Conservation (phyloP, 2,329 filamentous ascomycete species). For the Biscogniauxia mediterranea region DNA sequence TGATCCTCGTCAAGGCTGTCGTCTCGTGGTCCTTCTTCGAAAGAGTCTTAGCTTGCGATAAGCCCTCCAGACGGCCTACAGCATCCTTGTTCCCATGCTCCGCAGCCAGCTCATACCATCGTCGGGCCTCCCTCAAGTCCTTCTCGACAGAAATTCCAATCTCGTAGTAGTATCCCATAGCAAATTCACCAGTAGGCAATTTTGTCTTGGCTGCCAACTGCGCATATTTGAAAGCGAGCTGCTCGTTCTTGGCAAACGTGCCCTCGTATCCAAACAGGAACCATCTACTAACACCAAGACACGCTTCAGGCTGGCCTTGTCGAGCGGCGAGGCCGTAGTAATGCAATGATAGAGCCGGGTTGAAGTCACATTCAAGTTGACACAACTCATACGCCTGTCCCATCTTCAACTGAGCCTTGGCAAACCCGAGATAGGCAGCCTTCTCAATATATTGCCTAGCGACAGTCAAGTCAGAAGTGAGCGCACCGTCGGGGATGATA, state of each 20-base stretch:
- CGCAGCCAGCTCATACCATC: conserved; percentile 88
- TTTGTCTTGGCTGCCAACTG: conserved; percentile 79
- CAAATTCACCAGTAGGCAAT: conserved; percentile 89
- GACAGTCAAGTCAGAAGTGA: conserved; percentile 69
- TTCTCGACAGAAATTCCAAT: conserved; percentile 91
- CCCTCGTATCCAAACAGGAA: conserved; percentile 94
- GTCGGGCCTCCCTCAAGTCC: conserved; percentile 75
- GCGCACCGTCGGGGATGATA: conserved; percentile 65
- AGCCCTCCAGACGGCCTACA: conserved; percentile 73
- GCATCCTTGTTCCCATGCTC: conserved; percentile 93
- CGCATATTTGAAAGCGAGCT: conserved; percentile 87
- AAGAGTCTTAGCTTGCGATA: conserved; percentile 77
- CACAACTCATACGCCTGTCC: conserved; percentile 93
- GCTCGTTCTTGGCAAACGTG: conserved; percentile 92
- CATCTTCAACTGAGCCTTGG: conserved; percentile 97
- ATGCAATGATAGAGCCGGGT: conserved; percentile 86
- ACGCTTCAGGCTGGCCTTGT: conserved; percentile 89
- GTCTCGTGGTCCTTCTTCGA: conserved; percentile 92
- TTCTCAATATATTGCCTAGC: conserved; percentile 92
- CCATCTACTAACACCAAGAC: conserved; percentile 97
- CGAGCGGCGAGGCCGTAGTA: conserved; percentile 92
- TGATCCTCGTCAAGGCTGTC: conserved; percentile 84
- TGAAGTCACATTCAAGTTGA: conserved; percentile 91
- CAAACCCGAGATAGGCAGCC: conserved; percentile 91
- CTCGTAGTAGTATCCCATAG: conserved; percentile 95